Conservation (phyloP, 179 eudicot species). For the Beta corolliflora region DNA sequence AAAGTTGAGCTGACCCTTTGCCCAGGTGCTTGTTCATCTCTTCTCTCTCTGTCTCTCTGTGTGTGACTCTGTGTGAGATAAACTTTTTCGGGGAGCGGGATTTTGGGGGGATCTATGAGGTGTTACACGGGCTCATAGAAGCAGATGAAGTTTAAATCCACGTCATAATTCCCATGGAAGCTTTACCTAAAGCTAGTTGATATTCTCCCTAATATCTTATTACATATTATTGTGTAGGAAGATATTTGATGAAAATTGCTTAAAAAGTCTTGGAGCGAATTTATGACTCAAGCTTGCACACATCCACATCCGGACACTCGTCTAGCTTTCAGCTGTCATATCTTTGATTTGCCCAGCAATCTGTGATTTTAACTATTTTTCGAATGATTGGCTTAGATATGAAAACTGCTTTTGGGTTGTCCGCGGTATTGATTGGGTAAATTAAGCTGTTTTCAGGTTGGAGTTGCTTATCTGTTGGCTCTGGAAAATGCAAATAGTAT, state of each 20-base stretch:
- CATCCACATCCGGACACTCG: not conserved
- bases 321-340: not conserved
- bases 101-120: not conserved
- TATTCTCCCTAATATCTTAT: no score
- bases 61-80: no score
- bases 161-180: not conserved
- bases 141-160: not conserved
- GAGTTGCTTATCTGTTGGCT: slow-evolving; percentile 95
- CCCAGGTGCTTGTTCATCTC: no score
- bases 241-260: not conserved
- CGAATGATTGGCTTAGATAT: not conserved
- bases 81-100: no score
- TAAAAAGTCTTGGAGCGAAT: not conserved
- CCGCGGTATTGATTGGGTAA: not conserved
- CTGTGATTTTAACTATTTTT: not conserved
- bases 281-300: not conserved
- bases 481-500: slow-evolving; percentile 82
- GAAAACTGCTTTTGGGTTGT: slow-evolving; percentile 3
- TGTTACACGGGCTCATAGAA: no score
- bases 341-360: not conserved
- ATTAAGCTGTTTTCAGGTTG: slow-evolving; percentile 52
- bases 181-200: not conserved
- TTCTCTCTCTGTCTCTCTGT: no score
- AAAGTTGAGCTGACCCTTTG: not conserved
- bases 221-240: not conserved